phyloP scores from a whole-genome alignment of 2,329 filamentous ascomycete species.

The Monilinia aucupariae region DNA sequence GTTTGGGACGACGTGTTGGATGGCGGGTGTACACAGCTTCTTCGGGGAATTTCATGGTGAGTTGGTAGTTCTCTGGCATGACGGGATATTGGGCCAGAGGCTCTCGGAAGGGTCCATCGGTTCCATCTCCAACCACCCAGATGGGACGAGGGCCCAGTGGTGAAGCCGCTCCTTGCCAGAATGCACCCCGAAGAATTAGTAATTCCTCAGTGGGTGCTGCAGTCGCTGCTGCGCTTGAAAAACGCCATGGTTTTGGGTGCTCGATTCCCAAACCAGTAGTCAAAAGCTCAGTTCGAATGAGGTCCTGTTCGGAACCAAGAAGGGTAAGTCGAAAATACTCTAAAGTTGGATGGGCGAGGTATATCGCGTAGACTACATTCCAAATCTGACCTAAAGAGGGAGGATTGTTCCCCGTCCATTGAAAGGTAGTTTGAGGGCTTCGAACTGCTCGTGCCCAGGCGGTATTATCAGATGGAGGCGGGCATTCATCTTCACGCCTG shows the following conservation, averaged over 20 bases:
- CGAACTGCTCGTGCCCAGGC: conserved; percentile 36
- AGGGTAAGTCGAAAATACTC: conserved; percentile 37
- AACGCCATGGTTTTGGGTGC: conserved; percentile 21
- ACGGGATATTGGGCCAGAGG: conserved; percentile 35
- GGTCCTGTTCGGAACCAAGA: conserved; percentile 29
- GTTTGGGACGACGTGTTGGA: conserved; percentile 67
- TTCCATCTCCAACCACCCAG: conserved; percentile 41
- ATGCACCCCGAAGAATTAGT: conserved; percentile 50
- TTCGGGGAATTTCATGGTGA: conserved; percentile 36
- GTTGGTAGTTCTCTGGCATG: conserved; percentile 41
- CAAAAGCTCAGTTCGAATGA: conserved; percentile 33
- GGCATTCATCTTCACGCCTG: conserved; percentile 22
- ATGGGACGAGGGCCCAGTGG: conserved; percentile 59
- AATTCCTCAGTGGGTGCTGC: conserved; percentile 34
- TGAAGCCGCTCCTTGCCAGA: conserved; percentile 67
- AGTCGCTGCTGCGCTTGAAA: not conserved
- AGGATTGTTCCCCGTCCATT: conserved; percentile 33
- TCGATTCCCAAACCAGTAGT: conserved; percentile 28
- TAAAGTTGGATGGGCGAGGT: conserved; percentile 32
- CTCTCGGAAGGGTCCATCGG: conserved; percentile 38
- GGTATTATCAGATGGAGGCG: conserved; percentile 36
- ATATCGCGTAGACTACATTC: conserved; percentile 38
- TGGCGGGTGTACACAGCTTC: conserved; percentile 52
- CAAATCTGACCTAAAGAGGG: conserved; percentile 38
- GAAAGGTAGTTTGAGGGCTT: conserved; percentile 33